Percentiles rank a stretch among this genome's conserved stretches.
Conservation (phyloP, 306 rosid species). For the Amphicarpaea edgeworthii region DNA sequence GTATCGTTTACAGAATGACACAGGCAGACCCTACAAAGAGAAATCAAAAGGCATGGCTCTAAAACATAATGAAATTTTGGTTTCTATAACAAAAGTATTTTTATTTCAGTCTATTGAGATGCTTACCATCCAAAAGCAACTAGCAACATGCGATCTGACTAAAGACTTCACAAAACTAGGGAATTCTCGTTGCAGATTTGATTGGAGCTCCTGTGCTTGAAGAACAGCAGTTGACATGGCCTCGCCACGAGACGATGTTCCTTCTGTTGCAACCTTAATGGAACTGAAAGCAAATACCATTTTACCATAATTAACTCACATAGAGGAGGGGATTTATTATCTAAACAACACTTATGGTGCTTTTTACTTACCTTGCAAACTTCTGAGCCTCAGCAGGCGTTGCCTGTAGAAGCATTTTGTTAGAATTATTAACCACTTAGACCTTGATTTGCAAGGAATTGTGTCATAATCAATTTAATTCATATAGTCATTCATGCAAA, state of each 20-base stretch:
- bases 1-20: conserved; percentile 71
- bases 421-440: conserved; percentile 38
- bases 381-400: conserved; percentile 54
- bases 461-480: conserved; percentile 15
- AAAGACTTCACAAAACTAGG: conserved; percentile 95
- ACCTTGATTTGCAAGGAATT: conserved; percentile 23
- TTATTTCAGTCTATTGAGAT: neutral
- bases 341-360: conserved; percentile 21
- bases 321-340: neutral
- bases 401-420: conserved; percentile 56
- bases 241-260: conserved; percentile 65
- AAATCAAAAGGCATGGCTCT: conserved; percentile 24
- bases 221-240: conserved; percentile 81
- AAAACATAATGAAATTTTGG: neutral
- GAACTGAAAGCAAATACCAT: conserved; percentile 53
- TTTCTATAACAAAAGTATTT: conserved; percentile 2
- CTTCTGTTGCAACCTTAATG: conserved; percentile 55
- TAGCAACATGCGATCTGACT: conserved; percentile 86
- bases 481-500: neutral
- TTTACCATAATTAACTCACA: conserved; percentile 34
- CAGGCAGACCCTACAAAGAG: conserved; percentile 71
- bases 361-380: conserved; percentile 61
- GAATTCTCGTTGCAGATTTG: conserved; percentile 53
- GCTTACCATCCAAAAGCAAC: conserved; percentile 93
- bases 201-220: conserved; percentile 69